Conservation (phyloP, 306 rosid species). For the Heteromeles arbutifolia region DNA sequence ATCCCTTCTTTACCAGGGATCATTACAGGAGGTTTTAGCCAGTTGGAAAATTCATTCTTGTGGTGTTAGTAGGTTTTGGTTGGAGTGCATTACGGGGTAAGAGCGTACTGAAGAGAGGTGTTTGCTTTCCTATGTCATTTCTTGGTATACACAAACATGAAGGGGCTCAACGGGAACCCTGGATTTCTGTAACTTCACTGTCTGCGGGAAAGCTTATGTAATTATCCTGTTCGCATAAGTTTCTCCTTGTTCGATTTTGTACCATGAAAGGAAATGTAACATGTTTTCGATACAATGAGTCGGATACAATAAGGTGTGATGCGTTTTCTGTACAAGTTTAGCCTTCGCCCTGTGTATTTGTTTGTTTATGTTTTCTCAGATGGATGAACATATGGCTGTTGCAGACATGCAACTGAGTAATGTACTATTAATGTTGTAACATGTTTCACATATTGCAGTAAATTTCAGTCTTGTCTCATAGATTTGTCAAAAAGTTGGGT, state of each 20-base stretch:
- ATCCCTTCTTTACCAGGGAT: slow-evolving; percentile 65
- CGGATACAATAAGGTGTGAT: neutral
- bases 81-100: neutral
- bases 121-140: neutral
- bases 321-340: neutral
- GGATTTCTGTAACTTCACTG: neutral
- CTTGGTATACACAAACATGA: slow-evolving; percentile 5
- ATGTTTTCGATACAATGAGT: neutral
- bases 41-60: neutral
- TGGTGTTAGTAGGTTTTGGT: neutral
- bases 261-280: slow-evolving; percentile 5
- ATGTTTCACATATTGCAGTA: neutral
- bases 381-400: neutral
- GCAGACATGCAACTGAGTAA: neutral
- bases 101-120: neutral
- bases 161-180: slow-evolving; percentile 5
- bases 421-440: too few relatives aligned
- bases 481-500: neutral
- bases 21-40: slow-evolving; percentile 39
- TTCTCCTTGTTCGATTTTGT: slow-evolving; percentile 8
- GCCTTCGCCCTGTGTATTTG: neutral
- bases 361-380: neutral
- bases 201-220: slow-evolving; percentile 1
- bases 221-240: slow-evolving; percentile 5
- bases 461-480: neutral